phyloP scores from a whole-genome alignment of 2,329 filamentous ascomycete species.

The Rhinocladiella mackenziei region DNA sequence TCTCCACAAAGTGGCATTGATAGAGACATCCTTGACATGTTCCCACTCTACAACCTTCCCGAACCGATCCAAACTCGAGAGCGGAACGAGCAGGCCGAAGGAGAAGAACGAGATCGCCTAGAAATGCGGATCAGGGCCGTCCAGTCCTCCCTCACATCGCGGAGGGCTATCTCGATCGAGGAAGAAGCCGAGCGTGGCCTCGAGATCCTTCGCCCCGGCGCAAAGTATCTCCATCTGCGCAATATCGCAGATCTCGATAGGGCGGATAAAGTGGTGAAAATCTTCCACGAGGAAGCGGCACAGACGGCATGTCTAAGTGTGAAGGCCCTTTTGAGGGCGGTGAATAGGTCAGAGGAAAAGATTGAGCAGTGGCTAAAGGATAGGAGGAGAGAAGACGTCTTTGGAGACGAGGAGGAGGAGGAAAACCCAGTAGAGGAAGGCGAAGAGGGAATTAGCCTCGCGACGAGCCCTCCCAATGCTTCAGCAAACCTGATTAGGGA shows the following conservation, averaged over 20 bases:
- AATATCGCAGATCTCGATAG: conserved; percentile 43
- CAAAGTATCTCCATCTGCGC: conserved; percentile 49
- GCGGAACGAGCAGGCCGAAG: conserved; percentile 16
- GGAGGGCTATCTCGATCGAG: conserved; percentile 32
- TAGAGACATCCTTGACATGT: conserved; percentile 33
- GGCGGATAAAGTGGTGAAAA: conserved; percentile 37
- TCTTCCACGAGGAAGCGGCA: conserved; percentile 52
- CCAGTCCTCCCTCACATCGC: conserved; percentile 42
- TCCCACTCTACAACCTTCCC: conserved; percentile 19
- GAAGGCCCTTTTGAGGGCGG: conserved; percentile 48
- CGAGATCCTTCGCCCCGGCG: conserved; percentile 46
- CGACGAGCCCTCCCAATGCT: conserved; percentile 12
- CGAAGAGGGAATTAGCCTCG: neutral
- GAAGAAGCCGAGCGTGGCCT: conserved; percentile 32
- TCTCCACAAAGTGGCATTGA: conserved; percentile 33
- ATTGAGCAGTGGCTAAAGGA: conserved; percentile 40
- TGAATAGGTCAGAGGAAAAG: conserved; percentile 48
- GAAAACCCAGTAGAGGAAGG: neutral
- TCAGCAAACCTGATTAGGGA: conserved; percentile 11
- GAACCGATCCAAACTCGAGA: conserved; percentile 4
- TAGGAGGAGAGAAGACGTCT: conserved; percentile 33
- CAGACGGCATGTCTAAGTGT: conserved; percentile 49
- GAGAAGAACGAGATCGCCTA: conserved; percentile 22
- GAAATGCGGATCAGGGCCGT: conserved; percentile 36
- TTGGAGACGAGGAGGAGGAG: neutral